Percentiles rank a stretch among this genome's conserved stretches.
Evolutionary conservation across 169 alveolate species (phyloP).

Genomic region (Plasmodium inui): DNA sequence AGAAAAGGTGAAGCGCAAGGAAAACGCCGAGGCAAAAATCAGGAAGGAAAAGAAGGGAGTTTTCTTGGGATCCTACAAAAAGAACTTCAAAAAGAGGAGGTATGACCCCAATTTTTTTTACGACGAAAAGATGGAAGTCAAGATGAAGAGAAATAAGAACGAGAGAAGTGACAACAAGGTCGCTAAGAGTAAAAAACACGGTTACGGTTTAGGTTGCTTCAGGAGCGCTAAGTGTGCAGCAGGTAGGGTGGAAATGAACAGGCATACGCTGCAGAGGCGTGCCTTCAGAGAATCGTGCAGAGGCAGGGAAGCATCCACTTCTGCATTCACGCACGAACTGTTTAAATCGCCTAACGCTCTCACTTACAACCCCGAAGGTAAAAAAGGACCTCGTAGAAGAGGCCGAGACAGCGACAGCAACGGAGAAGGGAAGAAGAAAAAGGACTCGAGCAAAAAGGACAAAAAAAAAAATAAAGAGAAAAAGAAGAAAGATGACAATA

Average conservation of each 20-base stretch:
- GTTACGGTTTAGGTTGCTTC: neutral
- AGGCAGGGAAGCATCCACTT: neutral
- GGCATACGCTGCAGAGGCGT: neutral
- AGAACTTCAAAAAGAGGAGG: slow-evolving; percentile 51
- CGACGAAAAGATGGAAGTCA: slow-evolving; percentile 22
- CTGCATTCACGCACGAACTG: neutral
- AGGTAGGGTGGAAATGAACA: slow-evolving; percentile 2
- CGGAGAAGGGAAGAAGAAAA: slow-evolving; percentile 8
- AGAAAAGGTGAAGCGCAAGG: slow-evolving; percentile 21
- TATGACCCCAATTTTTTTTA: slow-evolving; percentile 25
- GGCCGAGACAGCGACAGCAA: slow-evolving; percentile 17
- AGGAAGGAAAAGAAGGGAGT: slow-evolving; percentile 56
- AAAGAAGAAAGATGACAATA: neutral
- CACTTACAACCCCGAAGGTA: neutral
- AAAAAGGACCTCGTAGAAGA: neutral
- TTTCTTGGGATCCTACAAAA: slow-evolving; percentile 52
- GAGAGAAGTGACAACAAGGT: slow-evolving; percentile 14
- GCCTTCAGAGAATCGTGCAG: neutral
- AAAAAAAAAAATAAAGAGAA: slow-evolving; percentile 2
- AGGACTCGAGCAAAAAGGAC: neutral
- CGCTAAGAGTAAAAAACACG: slow-evolving; percentile 16
- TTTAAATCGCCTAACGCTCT: neutral
- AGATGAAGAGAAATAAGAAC: slow-evolving; percentile 62
- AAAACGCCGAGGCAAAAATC: slow-evolving; percentile 2
- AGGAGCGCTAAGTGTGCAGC: neutral